These are phyloP conservation scores for Rhizodiscina lignyota DNA, from an alignment of 495 filamentous ascomycete species.

Conservation along the genomic window DNA sequence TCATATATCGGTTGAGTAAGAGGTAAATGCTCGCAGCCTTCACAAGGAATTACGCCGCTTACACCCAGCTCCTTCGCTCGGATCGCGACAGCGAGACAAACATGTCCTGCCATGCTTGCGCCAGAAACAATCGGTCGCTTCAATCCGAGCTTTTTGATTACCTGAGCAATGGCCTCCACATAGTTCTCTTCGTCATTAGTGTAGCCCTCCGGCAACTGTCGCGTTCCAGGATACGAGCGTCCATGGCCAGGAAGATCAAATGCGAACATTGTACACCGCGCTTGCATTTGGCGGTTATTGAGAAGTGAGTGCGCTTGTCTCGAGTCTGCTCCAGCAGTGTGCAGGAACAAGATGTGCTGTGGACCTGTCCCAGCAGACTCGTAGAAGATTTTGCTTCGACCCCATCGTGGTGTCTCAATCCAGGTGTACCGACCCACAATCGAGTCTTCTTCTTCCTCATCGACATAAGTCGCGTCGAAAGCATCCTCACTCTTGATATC, in stretches of 20 bases:
- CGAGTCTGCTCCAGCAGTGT: conserved; percentile 23
- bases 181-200: conserved; percentile 25
- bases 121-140: conserved; percentile 26
- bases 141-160: conserved; percentile 19
- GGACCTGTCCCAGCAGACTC: conserved; percentile 21
- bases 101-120: conserved; percentile 26
- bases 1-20: too few relatives aligned
- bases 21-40: too few relatives aligned
- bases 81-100: conserved; percentile 26
- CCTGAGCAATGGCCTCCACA: conserved; percentile 21
- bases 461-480: too few relatives aligned
- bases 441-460: conserved; percentile 15
- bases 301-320: conserved; percentile 25
- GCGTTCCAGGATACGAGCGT: conserved; percentile 18
- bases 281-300: conserved; percentile 20
- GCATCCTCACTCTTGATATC: too few relatives aligned
- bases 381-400: conserved; percentile 22
- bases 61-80: too few relatives aligned
- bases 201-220: conserved; percentile 19
- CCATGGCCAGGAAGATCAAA: conserved; percentile 26
- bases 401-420: conserved; percentile 22
- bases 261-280: conserved; percentile 22
- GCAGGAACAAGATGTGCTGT: conserved; percentile 24
- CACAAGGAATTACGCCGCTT: too few relatives aligned
- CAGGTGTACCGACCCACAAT: conserved; percentile 23